Conservation (phyloP, 345 rosid species). For the Excoecaria cochinchinensis region DNA sequence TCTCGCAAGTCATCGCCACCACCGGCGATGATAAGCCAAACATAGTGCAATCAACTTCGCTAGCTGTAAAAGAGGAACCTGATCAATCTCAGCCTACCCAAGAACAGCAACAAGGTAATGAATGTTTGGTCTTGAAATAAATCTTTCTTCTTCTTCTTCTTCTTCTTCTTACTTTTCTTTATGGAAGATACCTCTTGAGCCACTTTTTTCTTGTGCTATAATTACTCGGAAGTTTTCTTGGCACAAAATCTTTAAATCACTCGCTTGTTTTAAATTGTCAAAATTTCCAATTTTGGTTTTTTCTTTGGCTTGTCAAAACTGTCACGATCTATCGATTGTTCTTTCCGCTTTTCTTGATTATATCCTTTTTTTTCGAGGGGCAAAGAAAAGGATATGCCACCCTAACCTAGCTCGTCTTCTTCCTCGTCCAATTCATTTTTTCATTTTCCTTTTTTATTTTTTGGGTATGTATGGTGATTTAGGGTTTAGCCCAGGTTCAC, state of each 20-base stretch:
- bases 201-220: too few relatives aligned
- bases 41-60: slow-evolving; percentile 18
- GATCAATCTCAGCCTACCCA: slow-evolving; percentile 10
- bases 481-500: slow-evolving; percentile 47
- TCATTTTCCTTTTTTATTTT: too few relatives aligned
- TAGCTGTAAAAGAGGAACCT: slow-evolving; percentile 7
- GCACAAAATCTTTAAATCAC: neutral
- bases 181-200: too few relatives aligned
- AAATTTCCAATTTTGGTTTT: neutral
- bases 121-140: neutral
- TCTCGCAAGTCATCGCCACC: slow-evolving; percentile 55
- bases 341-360: neutral
- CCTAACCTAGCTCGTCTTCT: too few relatives aligned
- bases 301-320: neutral
- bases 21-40: slow-evolving; percentile 2
- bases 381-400: too few relatives aligned
- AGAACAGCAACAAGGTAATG: slow-evolving; percentile 18
- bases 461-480: slow-evolving; percentile 13
- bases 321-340: neutral
- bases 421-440: too few relatives aligned
- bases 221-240: too few relatives aligned
- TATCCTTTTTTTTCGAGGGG: neutral
- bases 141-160: too few relatives aligned
- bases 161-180: neutral
- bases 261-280: neutral